phyloP scores from a whole-genome alignment of 2,329 filamentous ascomycete genomes.

The Cercospora nicotianae region DNA sequence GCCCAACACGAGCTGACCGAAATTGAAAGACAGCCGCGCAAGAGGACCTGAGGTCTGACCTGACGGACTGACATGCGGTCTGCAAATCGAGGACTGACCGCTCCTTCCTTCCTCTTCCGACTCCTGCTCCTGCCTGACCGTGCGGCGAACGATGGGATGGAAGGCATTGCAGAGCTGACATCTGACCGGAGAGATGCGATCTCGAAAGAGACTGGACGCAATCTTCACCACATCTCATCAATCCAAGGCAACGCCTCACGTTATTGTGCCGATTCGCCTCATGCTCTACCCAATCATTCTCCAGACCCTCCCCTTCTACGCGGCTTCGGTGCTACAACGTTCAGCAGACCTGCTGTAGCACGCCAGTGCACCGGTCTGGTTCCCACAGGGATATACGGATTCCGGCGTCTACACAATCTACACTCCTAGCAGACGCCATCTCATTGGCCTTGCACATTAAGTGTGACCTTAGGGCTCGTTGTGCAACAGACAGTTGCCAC shows the following conservation, averaged over 20 bases:
- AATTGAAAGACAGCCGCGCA: constrained; percentile 3
- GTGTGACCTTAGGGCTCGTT: not conserved
- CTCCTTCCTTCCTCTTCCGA: not conserved
- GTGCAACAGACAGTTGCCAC: not conserved
- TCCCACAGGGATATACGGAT: not conserved
- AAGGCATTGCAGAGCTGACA: not conserved
- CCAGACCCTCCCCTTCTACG: not conserved
- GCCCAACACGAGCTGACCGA: not conserved
- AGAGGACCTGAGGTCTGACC: constrained; percentile 7
- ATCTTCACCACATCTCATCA: not conserved
- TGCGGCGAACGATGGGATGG: not conserved
- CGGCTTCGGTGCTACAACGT: not conserved
- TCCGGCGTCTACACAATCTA: not conserved
- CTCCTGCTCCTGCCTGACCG: not conserved
- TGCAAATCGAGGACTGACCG: not conserved
- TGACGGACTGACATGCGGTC: not conserved
- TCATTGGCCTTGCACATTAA: not conserved
- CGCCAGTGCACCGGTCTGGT: not conserved
- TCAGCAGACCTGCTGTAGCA: not conserved
- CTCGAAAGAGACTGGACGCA: not conserved
- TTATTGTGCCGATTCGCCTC: not conserved
- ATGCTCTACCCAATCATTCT: not conserved
- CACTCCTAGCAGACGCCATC: not conserved
- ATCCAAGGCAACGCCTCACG: not conserved
- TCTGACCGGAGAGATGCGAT: not conserved